Evolutionary conservation across 495 filamentous ascomycete species (phyloP).

Genomic region (Tuber borchii): DNA sequence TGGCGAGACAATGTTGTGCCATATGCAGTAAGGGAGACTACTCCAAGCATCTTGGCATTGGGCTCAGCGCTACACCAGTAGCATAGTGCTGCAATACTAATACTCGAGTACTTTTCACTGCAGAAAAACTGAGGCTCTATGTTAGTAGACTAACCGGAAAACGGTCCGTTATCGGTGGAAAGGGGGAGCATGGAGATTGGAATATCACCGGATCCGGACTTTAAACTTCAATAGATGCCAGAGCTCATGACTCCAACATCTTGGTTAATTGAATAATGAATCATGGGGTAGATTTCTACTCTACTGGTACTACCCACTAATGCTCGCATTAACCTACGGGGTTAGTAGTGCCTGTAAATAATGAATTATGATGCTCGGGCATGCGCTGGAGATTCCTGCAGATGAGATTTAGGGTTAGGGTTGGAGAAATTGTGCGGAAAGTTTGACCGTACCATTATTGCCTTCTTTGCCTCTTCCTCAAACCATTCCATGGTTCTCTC

Average conservation of each 20-base stretch:
- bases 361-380: background rate
- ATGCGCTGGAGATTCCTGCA: background rate
- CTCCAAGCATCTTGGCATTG: background rate
- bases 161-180: background rate
- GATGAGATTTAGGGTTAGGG: background rate
- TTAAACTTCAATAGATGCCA: background rate
- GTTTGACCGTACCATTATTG: no score
- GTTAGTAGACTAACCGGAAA: background rate
- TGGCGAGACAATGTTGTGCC: background rate
- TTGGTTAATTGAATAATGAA: background rate
- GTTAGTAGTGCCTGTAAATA: background rate
- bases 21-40: background rate
- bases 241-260: background rate
- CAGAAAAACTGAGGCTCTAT: background rate
- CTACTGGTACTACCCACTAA: background rate
- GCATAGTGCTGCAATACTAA: background rate
- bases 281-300: background rate
- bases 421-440: background rate
- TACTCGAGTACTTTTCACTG: background rate
- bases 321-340: background rate
- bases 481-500: no score
- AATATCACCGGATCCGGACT: background rate
- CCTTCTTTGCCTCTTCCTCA: no score
- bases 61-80: background rate
- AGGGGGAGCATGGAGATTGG: background rate